Evolutionary conservation across 441 rosid species (phyloP).

Genomic region (Kokia cookei): DNA sequence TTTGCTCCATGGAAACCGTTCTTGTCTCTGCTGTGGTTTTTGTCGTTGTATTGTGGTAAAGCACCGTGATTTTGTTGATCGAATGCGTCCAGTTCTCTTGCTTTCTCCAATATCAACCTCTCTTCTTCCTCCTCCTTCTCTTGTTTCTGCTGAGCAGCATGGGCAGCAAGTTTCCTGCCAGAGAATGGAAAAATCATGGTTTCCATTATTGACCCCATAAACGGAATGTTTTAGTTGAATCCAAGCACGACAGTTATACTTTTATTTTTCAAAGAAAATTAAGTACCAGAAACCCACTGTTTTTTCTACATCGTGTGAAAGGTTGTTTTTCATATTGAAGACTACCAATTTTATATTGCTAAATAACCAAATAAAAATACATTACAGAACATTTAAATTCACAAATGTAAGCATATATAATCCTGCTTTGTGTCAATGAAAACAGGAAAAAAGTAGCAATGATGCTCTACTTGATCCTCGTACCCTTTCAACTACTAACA

Average conservation of each 20-base stretch:
- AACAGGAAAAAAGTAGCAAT: background rate
- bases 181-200: slow-evolving; percentile 1
- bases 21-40: slow-evolving; percentile 56
- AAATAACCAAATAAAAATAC: background rate
- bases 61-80: slow-evolving; percentile 94
- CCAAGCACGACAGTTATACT: background rate
- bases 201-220: background rate
- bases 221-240: background rate
- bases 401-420: background rate
- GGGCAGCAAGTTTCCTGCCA: slow-evolving; percentile 70
- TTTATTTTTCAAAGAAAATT: background rate
- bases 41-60: slow-evolving; percentile 66
- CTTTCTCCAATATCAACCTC: slow-evolving; percentile 50
- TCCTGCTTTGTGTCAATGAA: background rate
- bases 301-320: background rate
- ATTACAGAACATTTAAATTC: background rate
- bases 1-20: slow-evolving; percentile 86
- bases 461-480: background rate
- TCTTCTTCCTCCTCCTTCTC: slow-evolving; percentile 83
- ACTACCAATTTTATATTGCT: background rate
- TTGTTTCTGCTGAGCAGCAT: slow-evolving; percentile 61
- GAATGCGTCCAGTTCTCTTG: slow-evolving; percentile 79
- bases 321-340: background rate
- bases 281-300: background rate
- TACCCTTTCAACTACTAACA: background rate